phyloP scores from a whole-genome alignment of 2,329 filamentous ascomycete species.

The Xylariaceae sp. region DNA sequence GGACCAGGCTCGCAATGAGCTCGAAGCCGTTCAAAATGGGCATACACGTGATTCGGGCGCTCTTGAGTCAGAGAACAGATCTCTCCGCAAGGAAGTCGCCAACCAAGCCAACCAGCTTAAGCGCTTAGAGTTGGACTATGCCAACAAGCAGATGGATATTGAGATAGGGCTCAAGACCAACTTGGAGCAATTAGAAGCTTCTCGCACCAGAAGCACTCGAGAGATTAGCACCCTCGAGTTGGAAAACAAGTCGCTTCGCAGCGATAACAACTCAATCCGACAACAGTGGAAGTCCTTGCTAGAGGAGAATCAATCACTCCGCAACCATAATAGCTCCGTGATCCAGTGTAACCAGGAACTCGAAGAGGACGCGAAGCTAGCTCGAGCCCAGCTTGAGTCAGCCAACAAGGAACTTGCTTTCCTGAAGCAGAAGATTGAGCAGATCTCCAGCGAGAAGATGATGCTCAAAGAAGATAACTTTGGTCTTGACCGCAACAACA shows the following conservation, averaged over 20 bases:
- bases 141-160: too few relatives aligned
- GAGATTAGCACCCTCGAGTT: slow-evolving; percentile 33
- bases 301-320: slow-evolving; percentile 42
- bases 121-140: slow-evolving; percentile 25
- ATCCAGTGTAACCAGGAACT: slow-evolving; percentile 41
- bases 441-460: slow-evolving; percentile 33
- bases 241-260: slow-evolving; percentile 38
- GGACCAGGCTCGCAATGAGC: neutral
- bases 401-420: slow-evolving; percentile 38
- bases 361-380: slow-evolving; percentile 29
- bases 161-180: neutral
- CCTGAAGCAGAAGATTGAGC: slow-evolving; percentile 29
- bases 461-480: slow-evolving; percentile 47
- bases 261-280: slow-evolving; percentile 37
- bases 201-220: slow-evolving; percentile 24
- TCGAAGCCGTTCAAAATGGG: slow-evolving; percentile 21
- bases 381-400: slow-evolving; percentile 28
- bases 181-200: slow-evolving; percentile 1
- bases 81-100: slow-evolving; percentile 43
- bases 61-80: slow-evolving; percentile 36
- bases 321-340: slow-evolving; percentile 35
- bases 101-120: slow-evolving; percentile 48
- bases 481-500: slow-evolving; percentile 50
- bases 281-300: slow-evolving; percentile 39
- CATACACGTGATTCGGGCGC: slow-evolving; percentile 27